These are phyloP conservation scores for Aspergillus melleus DNA, from an alignment of 2,329 filamentous ascomycete genomes.

Conservation along the genomic window DNA sequence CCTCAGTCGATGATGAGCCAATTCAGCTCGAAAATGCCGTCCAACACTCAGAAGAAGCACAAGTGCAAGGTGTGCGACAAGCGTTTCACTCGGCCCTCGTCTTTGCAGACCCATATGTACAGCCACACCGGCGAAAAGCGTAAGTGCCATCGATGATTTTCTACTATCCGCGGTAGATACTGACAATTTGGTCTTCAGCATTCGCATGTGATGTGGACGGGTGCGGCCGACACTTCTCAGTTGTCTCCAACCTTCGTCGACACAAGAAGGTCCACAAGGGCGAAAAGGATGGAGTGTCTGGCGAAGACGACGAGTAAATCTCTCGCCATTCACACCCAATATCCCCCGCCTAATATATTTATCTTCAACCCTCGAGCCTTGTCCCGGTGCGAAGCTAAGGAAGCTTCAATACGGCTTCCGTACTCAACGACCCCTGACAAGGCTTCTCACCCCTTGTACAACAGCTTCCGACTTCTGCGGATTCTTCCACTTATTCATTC, in stretches of 20 bases:
- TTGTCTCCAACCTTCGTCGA: constrained; percentile 90
- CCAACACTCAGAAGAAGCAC: constrained; percentile 97
- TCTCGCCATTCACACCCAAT: constrained; percentile 4
- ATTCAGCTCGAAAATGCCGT: constrained; percentile 94
- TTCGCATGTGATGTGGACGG: constrained; percentile 93
- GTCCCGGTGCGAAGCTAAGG: constrained; percentile 6
- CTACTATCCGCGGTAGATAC: constrained; percentile 10
- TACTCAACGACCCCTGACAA: constrained; percentile 21
- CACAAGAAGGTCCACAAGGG: constrained; percentile 96
- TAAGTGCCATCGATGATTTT: constrained; percentile 55
- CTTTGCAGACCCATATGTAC: constrained; percentile 96
- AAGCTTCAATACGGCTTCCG: constrained; percentile 9
- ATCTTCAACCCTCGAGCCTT: constrained; percentile 13
- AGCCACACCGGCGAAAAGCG: constrained; percentile 98
- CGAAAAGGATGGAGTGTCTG: constrained; percentile 41
- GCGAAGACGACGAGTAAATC: constrained; percentile 43
- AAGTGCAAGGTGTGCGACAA: constrained; percentile 99
- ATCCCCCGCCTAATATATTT: constrained; percentile 8
- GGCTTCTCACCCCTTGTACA: constrained; percentile 31
- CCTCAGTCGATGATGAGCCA: constrained; percentile 98
- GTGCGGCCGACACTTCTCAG: constrained; percentile 93
- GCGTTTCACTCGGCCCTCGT: constrained; percentile 91
- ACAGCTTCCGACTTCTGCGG: constrained; percentile 19
- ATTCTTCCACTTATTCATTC: constrained; percentile 23
- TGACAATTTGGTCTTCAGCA: constrained; percentile 54